Evolutionary conservation across 2,329 filamentous ascomycete species (phyloP).

Genomic region (Zymoseptoria crescenta): DNA sequence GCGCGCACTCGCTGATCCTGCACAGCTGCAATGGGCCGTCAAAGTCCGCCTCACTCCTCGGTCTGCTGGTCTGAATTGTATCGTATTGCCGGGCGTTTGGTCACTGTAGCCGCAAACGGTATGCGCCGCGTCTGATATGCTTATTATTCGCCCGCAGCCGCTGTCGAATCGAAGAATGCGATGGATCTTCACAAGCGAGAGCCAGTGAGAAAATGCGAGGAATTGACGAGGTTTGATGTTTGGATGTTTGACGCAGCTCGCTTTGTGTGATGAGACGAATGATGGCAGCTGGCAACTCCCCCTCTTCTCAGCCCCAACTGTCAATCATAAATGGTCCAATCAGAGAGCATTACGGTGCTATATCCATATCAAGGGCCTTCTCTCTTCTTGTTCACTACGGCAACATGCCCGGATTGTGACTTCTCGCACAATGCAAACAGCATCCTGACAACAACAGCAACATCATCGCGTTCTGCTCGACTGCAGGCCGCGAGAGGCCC

Average conservation of each 20-base stretch:
- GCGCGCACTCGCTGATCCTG: not conserved
- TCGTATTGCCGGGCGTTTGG: not conserved
- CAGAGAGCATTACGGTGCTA: not conserved
- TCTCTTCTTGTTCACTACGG: not conserved
- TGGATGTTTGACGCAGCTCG: not conserved
- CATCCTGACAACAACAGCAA: not conserved
- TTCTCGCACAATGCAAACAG: not conserved
- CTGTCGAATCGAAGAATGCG: not conserved
- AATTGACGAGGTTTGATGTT: conserved; percentile 3
- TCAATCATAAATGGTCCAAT: not conserved
- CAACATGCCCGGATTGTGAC: not conserved
- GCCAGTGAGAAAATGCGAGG: conserved; percentile 5
- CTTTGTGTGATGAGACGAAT: not conserved
- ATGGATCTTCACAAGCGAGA: not conserved
- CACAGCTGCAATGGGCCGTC: not conserved
- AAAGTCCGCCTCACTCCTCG: not conserved
- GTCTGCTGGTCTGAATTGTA: not conserved
- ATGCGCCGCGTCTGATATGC: not conserved
- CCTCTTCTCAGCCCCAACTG: not conserved
- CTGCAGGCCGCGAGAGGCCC: not conserved
- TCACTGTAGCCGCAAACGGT: not conserved
- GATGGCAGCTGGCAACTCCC: not conserved
- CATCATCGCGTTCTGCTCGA: not conserved
- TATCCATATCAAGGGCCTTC: not conserved
- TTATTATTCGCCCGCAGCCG: not conserved